Evolutionary conservation across 2,329 filamentous ascomycete species (phyloP), one percentile per base, ranked within the genome.

Genomic region (Phaeosphaeriaceae sp.): DNA sequence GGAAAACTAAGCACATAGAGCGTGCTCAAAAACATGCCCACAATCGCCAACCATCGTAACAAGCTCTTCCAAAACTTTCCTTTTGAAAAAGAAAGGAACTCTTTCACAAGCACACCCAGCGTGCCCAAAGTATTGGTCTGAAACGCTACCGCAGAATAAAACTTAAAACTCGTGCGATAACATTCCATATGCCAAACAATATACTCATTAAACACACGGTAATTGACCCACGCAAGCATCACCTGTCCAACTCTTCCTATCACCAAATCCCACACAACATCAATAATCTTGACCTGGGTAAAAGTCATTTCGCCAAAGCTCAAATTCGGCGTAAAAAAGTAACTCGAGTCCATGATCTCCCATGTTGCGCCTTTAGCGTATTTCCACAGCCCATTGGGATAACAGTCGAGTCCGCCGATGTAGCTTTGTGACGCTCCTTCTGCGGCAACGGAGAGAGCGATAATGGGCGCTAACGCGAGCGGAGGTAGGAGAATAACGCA

Each of bases 201-300:
- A 56, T 68, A 72, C 42, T 73, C 69, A 15, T 71, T 70, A 40
- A 73, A 75, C 15, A 75, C 67, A 23, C 60, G 46, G 46, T 72
- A 75, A n/a, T 71, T 71, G 2, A 73, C 58, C 46, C 51, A 67
- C 20, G 62, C 65, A 1, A 73, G 50, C 1, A 71, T 36, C 8
- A 71, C 40, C 44, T 75, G 73, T 2, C 63, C 67, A 2, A 72
- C 72, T 42, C 73, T 52, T 21, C 71, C 72, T 17, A 75, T 43
- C 2, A 67, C 34, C n/a, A 75, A 58, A 52, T 76, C 72, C 72
- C 73, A 75, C 8, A 63, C 50, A 16, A 74, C 61, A 38, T 74
- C 71, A 26, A 76, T 67, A 15, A 73, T 56, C 36, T 75, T 75
- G 40, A 67, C 73, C 34, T 66, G 58, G 2, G 68, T 67, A 42